phyloP scores from a whole-genome alignment of 2,329 filamentous ascomycete species.

The Stagonosporopsis chrysanthemi region DNA sequence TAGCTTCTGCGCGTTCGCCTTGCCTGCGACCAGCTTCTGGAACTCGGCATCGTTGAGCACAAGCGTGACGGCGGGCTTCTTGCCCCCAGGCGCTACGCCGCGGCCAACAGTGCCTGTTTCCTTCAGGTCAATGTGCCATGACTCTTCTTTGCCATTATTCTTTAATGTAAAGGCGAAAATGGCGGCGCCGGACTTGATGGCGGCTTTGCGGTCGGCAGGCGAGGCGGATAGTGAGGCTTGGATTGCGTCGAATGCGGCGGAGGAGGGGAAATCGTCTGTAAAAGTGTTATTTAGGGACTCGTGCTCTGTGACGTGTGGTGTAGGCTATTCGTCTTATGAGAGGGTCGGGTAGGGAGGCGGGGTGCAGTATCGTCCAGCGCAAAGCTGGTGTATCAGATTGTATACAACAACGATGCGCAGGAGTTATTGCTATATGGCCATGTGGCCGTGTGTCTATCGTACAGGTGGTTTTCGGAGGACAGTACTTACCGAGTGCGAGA shows the following conservation, averaged over 20 bases:
- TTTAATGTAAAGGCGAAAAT: slow-evolving; percentile 93
- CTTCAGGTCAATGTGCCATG: slow-evolving; percentile 97
- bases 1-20: slow-evolving; percentile 91
- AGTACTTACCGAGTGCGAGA: slow-evolving; percentile 40
- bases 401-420: background rate
- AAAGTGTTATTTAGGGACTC: background rate
- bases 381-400: background rate
- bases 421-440: background rate
- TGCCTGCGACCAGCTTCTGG: slow-evolving; percentile 78
- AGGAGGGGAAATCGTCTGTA: slow-evolving; percentile 77
- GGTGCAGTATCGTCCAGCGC: background rate
- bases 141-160: slow-evolving; percentile 82
- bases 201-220: slow-evolving; percentile 80
- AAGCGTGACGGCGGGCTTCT: slow-evolving; percentile 90
- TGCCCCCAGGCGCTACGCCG: slow-evolving; percentile 71
- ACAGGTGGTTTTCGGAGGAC: background rate
- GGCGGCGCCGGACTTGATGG: slow-evolving; percentile 86
- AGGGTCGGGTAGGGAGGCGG: background rate
- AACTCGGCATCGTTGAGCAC: slow-evolving; percentile 87
- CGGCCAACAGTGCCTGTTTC: slow-evolving; percentile 82
- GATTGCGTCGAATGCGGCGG: slow-evolving; percentile 90
- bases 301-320: background rate
- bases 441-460: no score
- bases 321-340: background rate
- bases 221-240: slow-evolving; percentile 71